phyloP scores from a whole-genome alignment of 1,139 yeast genomes.

The Scheffersomyces lignicola region DNA sequence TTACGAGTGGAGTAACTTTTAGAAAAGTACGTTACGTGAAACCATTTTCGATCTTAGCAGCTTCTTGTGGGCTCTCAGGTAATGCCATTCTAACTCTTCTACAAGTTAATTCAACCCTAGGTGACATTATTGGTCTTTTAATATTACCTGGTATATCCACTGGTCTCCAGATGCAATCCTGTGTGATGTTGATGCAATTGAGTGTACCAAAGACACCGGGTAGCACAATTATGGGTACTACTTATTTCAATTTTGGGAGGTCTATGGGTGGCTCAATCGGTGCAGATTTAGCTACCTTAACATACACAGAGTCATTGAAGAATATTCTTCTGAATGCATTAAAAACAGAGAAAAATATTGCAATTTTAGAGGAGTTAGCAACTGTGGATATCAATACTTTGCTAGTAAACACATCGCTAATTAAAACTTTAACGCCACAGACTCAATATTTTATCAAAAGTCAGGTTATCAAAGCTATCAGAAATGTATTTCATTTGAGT shows the following conservation, averaged over 20 bases:
- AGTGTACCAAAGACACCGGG: constrained; percentile 40
- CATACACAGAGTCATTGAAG: constrained; percentile 29
- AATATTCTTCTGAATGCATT: constrained; percentile 19
- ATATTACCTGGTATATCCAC: constrained; percentile 31
- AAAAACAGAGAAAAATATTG: constrained; percentile 13
- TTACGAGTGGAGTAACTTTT: constrained; percentile 30
- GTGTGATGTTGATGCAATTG: constrained; percentile 29
- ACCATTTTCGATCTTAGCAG: constrained; percentile 28
- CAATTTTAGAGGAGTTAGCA: constrained; percentile 20
- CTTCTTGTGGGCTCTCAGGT: constrained; percentile 31
- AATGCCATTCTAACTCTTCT: constrained; percentile 32
- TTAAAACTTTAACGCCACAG: constrained; percentile 22
- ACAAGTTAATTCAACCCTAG: constrained; percentile 26
- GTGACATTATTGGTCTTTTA: constrained; percentile 33
- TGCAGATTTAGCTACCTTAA: constrained; percentile 34
- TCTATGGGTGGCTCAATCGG: constrained; percentile 31
- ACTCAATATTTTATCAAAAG: constrained; percentile 26
- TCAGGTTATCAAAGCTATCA: constrained; percentile 30
- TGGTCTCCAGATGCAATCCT: constrained; percentile 33
- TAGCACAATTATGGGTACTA: constrained; percentile 36
- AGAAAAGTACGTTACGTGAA: constrained; percentile 33
- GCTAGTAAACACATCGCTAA: constrained; percentile 17
- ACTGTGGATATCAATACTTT: constrained; percentile 16
- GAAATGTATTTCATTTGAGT: constrained; percentile 32
- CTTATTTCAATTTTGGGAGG: constrained; percentile 32